Conservation (phyloP, 2,329 filamentous ascomycete species). For the Emericellopsis atlantica region DNA sequence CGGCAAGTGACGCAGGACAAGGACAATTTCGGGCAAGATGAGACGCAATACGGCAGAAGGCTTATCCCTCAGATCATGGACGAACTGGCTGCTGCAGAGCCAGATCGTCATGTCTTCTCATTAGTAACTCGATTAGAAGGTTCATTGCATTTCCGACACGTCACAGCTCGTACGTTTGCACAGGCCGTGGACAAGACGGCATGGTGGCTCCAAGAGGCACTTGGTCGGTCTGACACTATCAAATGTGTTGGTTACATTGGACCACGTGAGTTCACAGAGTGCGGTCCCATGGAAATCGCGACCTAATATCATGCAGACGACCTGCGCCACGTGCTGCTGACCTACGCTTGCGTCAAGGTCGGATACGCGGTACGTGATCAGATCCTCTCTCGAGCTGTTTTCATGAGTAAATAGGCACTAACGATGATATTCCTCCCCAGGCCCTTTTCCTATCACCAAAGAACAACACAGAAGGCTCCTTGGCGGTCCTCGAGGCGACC, state of each 20-base stretch:
- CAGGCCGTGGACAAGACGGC: conserved; percentile 15
- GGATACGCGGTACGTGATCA: conserved; percentile 14
- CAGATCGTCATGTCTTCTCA: conserved; percentile 12
- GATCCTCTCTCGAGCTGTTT: too few species aligned
- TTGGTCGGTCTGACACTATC: conserved; percentile 7
- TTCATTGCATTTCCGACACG: conserved; percentile 7
- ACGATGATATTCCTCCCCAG: not conserved
- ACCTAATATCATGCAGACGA: conserved; percentile 9
- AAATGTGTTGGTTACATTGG: conserved; percentile 16
- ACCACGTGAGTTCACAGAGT: conserved; percentile 13
- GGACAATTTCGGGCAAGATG: not conserved
- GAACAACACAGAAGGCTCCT: not conserved
- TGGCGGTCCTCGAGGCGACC: not conserved
- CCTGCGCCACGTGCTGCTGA: conserved; percentile 14
- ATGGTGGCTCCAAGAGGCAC: conserved; percentile 14
- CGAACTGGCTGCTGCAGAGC: conserved; percentile 10
- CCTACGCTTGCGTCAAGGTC: conserved; percentile 18
- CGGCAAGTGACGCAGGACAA: not conserved
- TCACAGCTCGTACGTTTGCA: conserved; percentile 11
- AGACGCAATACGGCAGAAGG: conserved; percentile 8
- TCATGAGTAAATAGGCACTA: not conserved
- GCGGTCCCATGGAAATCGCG: too few species aligned
- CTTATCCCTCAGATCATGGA: conserved; percentile 16
- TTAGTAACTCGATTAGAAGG: conserved; percentile 6
- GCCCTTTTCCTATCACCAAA: not conserved